Conservation (phyloP, 805 yeast species). For the Tetrapisispora taiwanensis region DNA sequence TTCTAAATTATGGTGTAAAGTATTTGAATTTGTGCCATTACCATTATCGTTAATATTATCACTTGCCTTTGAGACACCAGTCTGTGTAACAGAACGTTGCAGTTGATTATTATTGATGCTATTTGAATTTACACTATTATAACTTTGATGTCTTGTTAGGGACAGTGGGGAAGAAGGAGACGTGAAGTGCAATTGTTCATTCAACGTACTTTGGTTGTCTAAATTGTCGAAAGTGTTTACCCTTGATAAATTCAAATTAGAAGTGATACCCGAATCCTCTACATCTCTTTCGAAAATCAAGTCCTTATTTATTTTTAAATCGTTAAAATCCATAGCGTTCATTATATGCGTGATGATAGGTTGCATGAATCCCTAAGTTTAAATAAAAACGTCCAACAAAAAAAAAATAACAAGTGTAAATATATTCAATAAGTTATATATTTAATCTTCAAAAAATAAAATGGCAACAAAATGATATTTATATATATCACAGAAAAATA, state of each 20-base stretch:
- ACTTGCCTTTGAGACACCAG: neutral
- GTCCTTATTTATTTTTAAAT: neutral
- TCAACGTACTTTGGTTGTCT: slow-evolving; percentile 2
- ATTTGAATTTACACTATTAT: neutral
- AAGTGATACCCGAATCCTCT: slow-evolving; percentile 39
- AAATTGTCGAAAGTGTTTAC: slow-evolving; percentile 7
- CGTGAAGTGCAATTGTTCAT: neutral
- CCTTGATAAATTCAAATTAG: neutral
- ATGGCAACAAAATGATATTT: too few species aligned
- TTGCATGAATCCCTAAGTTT: too few species aligned
- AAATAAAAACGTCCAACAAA: too few species aligned
- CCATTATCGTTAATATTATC: neutral
- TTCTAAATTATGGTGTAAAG: slow-evolving; percentile 35
- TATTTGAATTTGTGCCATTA: neutral
- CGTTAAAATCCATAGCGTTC: neutral
- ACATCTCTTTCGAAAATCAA: slow-evolving; percentile 58
- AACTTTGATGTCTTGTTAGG: slow-evolving; percentile 2
- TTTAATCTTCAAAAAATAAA: too few species aligned
- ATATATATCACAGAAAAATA: too few species aligned
- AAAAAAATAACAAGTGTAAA: too few species aligned
- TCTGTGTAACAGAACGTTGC: neutral
- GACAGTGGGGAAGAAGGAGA: slow-evolving; percentile 4
- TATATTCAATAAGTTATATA: too few species aligned
- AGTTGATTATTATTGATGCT: neutral
- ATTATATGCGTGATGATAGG: too few species aligned